Conservation (phyloP, 2,329 filamentous ascomycete genomes). For the Xylaria sp. region DNA sequence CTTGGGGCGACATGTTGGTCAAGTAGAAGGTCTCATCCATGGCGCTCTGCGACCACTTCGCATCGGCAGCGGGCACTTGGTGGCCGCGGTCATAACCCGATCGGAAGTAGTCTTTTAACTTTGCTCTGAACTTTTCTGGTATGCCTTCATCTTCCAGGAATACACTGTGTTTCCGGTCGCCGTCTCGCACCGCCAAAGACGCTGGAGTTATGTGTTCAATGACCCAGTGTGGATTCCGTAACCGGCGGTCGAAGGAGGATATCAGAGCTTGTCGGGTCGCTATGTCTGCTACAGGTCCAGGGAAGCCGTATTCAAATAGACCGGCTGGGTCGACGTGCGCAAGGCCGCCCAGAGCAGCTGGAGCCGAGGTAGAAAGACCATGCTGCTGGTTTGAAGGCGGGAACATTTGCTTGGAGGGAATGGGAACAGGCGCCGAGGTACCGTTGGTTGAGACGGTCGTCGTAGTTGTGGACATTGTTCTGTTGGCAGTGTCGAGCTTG, state of each 20-base stretch:
- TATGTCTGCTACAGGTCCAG: slow-evolving; percentile 85
- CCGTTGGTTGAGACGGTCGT: slow-evolving; percentile 42
- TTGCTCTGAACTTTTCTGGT: slow-evolving; percentile 85
- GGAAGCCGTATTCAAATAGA: slow-evolving; percentile 87
- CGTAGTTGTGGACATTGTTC: slow-evolving; percentile 46
- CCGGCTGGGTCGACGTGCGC: slow-evolving; percentile 73
- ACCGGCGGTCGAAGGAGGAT: slow-evolving; percentile 88
- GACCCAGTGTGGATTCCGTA: slow-evolving; percentile 92
- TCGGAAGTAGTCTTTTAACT: slow-evolving; percentile 91
- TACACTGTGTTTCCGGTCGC: slow-evolving; percentile 80
- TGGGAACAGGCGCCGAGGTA: slow-evolving; percentile 45
- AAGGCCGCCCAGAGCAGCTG: slow-evolving; percentile 41
- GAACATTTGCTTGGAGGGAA: slow-evolving; percentile 66
- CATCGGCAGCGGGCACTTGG: slow-evolving; percentile 95
- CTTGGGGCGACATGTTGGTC: slow-evolving; percentile 97
- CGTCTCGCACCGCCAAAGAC: slow-evolving; percentile 76
- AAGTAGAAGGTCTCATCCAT: slow-evolving; percentile 96
- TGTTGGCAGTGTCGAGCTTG: slow-evolving; percentile 46
- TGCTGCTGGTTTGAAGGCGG: slow-evolving; percentile 40
- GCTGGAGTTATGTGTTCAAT: slow-evolving; percentile 93
- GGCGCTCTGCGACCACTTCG: slow-evolving; percentile 90
- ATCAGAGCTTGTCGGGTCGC: slow-evolving; percentile 77
- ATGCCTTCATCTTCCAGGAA: slow-evolving; percentile 84
- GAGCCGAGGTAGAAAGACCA: slow-evolving; percentile 39
- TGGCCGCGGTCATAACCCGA: slow-evolving; percentile 95